These are phyloP conservation scores for Sporothrix dimorphospora DNA, from an alignment of 2,329 filamentous ascomycete species.

Conservation along the genomic window DNA sequence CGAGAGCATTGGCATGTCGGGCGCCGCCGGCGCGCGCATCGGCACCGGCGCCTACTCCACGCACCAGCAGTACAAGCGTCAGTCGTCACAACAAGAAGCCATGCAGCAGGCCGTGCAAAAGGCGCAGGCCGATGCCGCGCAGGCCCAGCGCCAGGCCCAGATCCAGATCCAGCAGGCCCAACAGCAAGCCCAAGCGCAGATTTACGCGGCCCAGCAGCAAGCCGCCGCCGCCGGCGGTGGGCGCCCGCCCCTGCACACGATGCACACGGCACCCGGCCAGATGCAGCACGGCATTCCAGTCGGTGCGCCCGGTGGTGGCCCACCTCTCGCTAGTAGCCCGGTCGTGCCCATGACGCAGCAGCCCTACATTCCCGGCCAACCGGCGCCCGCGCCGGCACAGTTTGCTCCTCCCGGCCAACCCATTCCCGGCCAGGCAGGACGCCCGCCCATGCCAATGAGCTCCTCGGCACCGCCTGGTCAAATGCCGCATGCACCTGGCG, in stretches of 20 bases:
- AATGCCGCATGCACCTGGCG: background rate
- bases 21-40: slow-evolving; percentile 26
- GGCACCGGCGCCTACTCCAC: slow-evolving; percentile 12
- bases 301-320: no score
- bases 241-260: slow-evolving; percentile 11
- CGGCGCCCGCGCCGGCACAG: background rate
- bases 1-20: slow-evolving; percentile 27
- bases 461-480: slow-evolving; percentile 1
- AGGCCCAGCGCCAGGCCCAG: slow-evolving; percentile 22
- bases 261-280: slow-evolving; percentile 24
- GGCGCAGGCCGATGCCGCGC: slow-evolving; percentile 1
- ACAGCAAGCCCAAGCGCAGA: slow-evolving; percentile 9
- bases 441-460: background rate
- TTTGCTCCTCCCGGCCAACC: background rate
- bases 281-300: slow-evolving; percentile 21
- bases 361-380: slow-evolving; percentile 18
- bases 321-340: no score
- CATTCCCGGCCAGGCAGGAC: background rate
- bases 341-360: background rate
- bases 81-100: slow-evolving; percentile 13
- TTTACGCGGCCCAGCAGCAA: background rate
- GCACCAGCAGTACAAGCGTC: slow-evolving; percentile 27
- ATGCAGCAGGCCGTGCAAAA: slow-evolving; percentile 15
- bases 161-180: slow-evolving; percentile 18
- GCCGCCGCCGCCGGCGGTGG: background rate